Conservation (phyloP, 202 grass and related monocot species). For the Zizania palustris region DNA sequence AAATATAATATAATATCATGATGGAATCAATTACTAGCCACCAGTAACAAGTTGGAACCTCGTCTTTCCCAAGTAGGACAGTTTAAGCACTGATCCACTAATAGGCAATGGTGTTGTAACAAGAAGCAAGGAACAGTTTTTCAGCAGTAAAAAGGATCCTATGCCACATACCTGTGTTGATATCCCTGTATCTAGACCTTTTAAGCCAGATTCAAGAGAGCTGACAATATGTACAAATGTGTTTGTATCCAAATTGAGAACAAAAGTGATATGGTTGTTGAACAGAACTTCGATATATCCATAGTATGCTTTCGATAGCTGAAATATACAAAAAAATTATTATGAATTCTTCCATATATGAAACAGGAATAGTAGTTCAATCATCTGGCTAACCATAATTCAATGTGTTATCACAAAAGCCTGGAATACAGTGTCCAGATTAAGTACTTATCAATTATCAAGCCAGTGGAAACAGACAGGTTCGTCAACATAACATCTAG, state of each 20-base stretch:
- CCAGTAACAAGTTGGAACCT: not conserved
- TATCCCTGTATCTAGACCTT: slow-evolving; percentile 93
- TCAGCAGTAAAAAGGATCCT: slow-evolving; percentile 25
- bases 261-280: slow-evolving; percentile 85
- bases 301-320: slow-evolving; percentile 97
- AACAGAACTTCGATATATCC: slow-evolving; percentile 96
- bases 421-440: not conserved
- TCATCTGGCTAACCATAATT: slow-evolving; percentile 31
- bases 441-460: not conserved
- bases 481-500: not conserved
- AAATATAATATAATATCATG: not conserved
- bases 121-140: slow-evolving; percentile 1
- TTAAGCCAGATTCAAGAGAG: slow-evolving; percentile 94
- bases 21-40: slow-evolving; percentile 15
- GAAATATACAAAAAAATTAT: slow-evolving; percentile 50
- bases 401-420: slow-evolving; percentile 9
- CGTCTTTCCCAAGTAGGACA: not conserved
- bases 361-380: slow-evolving; percentile 37
- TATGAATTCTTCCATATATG: slow-evolving; percentile 12
- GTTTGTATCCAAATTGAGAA: slow-evolving; percentile 90
- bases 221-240: slow-evolving; percentile 95
- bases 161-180: slow-evolving; percentile 77
- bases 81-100: slow-evolving; percentile 22
- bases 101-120: slow-evolving; percentile 19
- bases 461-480: slow-evolving; percentile 11